A percentile compares a stretch with the other conserved stretches of the same genome.
Evolutionary conservation across 331 rosid species (phyloP).

Genomic region (Saraca asoca): DNA sequence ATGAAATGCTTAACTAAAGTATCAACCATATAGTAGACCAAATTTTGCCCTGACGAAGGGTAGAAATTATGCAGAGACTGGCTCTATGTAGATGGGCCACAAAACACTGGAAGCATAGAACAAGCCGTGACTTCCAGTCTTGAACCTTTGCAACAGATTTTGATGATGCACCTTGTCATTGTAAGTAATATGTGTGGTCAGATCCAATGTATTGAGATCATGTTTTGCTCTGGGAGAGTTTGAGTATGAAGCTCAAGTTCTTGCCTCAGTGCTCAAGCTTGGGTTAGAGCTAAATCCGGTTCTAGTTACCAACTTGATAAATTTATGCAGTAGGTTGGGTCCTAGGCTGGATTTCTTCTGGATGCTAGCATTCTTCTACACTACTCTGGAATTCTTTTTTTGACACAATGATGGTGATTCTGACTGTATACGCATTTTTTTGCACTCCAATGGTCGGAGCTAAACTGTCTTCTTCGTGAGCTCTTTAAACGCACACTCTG

Average conservation of each 20-base stretch:
- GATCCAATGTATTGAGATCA: conserved; percentile 51
- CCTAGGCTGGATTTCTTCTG: conserved; percentile 83
- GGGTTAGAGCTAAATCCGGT: conserved; percentile 51
- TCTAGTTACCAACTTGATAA: conserved; percentile 53
- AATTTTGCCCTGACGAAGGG: too few relatives aligned
- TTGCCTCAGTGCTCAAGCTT: conserved; percentile 52
- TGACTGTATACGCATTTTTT: conserved; percentile 77
- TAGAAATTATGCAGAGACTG: too few relatives aligned
- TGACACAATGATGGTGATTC: conserved; percentile 74
- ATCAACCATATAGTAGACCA: too few relatives aligned
- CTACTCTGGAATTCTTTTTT: conserved; percentile 87
- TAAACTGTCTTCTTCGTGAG: conserved; percentile 74
- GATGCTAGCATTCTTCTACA: conserved; percentile 82
- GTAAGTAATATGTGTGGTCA: too few relatives aligned
- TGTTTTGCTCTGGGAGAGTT: conserved; percentile 54
- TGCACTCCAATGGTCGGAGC: conserved; percentile 75
- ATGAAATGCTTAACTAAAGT: too few relatives aligned
- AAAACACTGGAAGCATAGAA: too few relatives aligned
- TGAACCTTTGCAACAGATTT: too few relatives aligned
- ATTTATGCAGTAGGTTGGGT: conserved; percentile 74
- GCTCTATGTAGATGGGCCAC: too few relatives aligned
- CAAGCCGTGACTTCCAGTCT: too few relatives aligned
- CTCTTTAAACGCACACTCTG: conserved; percentile 71
- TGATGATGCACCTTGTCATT: too few relatives aligned
- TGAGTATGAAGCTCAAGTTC: conserved; percentile 45